A percentile compares a stretch with the other conserved stretches of the same genome.
Evolutionary conservation across 192 early-diverging fungal species (phyloP).

Genomic region (Podila clonocystis): DNA sequence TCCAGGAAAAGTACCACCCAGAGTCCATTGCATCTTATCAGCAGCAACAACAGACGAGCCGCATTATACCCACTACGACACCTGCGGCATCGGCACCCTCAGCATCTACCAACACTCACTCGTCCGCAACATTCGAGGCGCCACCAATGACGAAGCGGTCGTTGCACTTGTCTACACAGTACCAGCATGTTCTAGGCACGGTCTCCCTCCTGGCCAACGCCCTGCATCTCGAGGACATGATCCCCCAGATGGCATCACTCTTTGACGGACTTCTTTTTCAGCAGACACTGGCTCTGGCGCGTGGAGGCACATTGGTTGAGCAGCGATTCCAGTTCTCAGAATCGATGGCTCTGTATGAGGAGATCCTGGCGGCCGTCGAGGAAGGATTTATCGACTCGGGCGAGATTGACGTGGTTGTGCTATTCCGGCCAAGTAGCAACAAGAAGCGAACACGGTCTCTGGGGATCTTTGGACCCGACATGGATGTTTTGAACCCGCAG

Average conservation of each 20-base stretch:
- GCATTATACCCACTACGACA: slow-evolving; percentile 22
- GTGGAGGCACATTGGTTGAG: slow-evolving; percentile 46
- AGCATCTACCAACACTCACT: not conserved
- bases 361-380: slow-evolving; percentile 38
- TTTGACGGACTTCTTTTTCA: slow-evolving; percentile 52
- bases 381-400: slow-evolving; percentile 45
- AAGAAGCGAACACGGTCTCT: slow-evolving; percentile 6
- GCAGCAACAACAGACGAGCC: not conserved
- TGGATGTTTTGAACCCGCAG: slow-evolving; percentile 35
- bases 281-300: slow-evolving; percentile 37
- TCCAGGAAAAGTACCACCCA: slow-evolving; percentile 33
- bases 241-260: slow-evolving; percentile 18
- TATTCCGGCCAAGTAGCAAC: slow-evolving; percentile 22
- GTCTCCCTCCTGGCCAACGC: slow-evolving; percentile 51
- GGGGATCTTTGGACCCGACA: slow-evolving; percentile 48
- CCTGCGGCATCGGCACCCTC: slow-evolving; percentile 14
- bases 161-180: slow-evolving; percentile 56
- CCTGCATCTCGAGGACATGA: slow-evolving; percentile 42
- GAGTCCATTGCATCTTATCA: slow-evolving; percentile 12
- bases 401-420: slow-evolving; percentile 48
- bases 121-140: slow-evolving; percentile 16
- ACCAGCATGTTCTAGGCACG: slow-evolving; percentile 49
- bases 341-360: slow-evolving; percentile 25
- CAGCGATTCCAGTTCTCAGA: slow-evolving; percentile 29
- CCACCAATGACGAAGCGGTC: slow-evolving; percentile 52